These are phyloP conservation scores for Jaminaea rosea DNA, from an alignment of 1,284 basidiomycete species.

Conservation along the genomic window DNA sequence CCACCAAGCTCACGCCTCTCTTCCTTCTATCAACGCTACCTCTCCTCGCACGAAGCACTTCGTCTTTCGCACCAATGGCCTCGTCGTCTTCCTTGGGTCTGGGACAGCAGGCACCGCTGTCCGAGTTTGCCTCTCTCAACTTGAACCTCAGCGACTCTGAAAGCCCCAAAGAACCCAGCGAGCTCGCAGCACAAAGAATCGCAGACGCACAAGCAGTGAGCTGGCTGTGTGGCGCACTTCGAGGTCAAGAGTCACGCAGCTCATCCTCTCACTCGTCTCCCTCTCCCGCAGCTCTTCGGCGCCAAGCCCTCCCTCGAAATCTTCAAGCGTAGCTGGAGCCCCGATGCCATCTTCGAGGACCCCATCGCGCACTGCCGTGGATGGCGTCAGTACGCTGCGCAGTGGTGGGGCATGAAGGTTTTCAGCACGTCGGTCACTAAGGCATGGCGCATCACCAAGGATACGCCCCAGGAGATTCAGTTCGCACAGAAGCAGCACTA, in stretches of 20 bases:
- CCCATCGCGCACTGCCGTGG: constrained; percentile 13
- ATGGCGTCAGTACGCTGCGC: constrained; percentile 13
- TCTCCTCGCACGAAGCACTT: background rate
- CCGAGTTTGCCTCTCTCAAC: background rate
- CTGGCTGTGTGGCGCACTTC: no score
- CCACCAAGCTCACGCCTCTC: background rate
- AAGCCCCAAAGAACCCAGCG: no score
- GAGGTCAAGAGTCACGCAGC: no score
- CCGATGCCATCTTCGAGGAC: constrained; percentile 58
- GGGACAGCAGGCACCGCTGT: background rate
- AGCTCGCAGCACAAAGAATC: background rate
- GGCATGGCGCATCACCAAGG: constrained; percentile 53
- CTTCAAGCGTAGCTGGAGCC: constrained; percentile 56
- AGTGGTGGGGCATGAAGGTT: constrained; percentile 61
- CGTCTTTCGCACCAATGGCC: background rate
- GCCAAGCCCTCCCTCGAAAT: constrained; percentile 56
- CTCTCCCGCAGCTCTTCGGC: constrained; percentile 55
- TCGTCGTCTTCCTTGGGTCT: background rate
- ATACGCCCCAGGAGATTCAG: constrained; percentile 55
- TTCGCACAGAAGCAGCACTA: constrained; percentile 55
- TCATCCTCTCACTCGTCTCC: no score
- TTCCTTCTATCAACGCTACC: background rate
- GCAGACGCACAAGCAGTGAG: background rate
- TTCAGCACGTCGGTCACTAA: constrained; percentile 54
- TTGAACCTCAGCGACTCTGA: no score